These are phyloP conservation scores for Protea cynaroides DNA, from an alignment of 164 flowering plant genomes.

Conservation along the genomic window DNA sequence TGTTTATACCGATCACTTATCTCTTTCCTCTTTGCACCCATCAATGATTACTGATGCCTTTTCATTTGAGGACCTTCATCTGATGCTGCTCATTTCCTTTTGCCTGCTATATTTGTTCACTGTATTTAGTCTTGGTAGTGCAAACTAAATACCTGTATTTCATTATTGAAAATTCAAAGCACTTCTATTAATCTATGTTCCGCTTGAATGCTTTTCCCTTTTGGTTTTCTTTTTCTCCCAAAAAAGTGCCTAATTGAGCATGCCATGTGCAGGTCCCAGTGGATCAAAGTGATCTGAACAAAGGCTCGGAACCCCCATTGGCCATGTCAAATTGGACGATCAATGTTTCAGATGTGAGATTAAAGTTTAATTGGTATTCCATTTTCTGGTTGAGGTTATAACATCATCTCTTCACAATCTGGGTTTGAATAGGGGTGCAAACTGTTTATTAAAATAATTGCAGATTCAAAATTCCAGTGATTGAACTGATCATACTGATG, in stretches of 20 bases:
- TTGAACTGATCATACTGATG: neutral
- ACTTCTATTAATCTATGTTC: neutral
- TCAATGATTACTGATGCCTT: neutral
- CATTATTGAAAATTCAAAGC: neutral
- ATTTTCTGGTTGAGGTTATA: constrained; percentile 2
- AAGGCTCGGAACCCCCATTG: constrained; percentile 18
- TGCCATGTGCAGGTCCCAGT: constrained; percentile 34
- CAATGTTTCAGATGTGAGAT: constrained; percentile 53
- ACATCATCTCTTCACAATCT: neutral
- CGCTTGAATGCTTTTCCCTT: neutral
- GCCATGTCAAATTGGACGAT: constrained; percentile 38
- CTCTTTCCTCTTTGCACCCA: neutral
- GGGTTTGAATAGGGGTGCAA: neutral
- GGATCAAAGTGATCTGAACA: constrained; percentile 24
- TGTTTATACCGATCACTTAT: neutral
- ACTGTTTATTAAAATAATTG: neutral
- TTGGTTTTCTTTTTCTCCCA: neutral
- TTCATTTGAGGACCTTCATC: neutral
- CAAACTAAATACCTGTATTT: neutral
- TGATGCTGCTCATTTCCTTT: neutral
- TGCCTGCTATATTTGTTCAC: neutral
- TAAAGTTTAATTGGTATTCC: neutral
- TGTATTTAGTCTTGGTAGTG: neutral
- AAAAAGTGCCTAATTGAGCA: constrained; percentile 12
- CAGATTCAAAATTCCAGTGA: neutral